Percentiles rank a stretch among this genome's conserved stretches.
These are phyloP conservation scores for Talaromyces albobiverticillius DNA, from an alignment of 2,329 filamentous ascomycete species.

Conservation along the genomic window DNA sequence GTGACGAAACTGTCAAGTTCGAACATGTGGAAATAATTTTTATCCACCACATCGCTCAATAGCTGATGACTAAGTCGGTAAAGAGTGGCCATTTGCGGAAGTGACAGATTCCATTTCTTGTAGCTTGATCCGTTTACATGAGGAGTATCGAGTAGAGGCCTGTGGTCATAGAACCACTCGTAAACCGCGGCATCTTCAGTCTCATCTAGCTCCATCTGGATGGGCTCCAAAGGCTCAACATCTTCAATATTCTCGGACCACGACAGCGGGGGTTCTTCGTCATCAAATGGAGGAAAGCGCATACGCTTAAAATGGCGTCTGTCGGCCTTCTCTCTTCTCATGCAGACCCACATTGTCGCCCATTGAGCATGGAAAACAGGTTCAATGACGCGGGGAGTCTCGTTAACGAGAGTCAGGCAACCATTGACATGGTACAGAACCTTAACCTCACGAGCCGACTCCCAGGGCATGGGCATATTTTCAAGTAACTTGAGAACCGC, in stretches of 20 bases:
- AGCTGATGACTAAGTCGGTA: constrained; percentile 89
- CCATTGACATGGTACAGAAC: constrained; percentile 98
- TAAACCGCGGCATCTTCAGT: constrained; percentile 85
- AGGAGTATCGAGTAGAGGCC: constrained; percentile 82
- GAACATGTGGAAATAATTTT: constrained; percentile 98
- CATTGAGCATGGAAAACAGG: constrained; percentile 97
- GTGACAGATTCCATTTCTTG: constrained; percentile 86
- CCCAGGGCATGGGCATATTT: constrained; percentile 99
- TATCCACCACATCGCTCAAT: constrained; percentile 86
- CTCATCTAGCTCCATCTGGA: constrained; percentile 97
- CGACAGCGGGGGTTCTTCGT: constrained; percentile 93
- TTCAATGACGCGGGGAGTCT: constrained; percentile 93
- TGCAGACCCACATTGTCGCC: constrained; percentile 99
- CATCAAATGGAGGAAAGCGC: constrained; percentile 97
- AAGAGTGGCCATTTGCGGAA: constrained; percentile 94
- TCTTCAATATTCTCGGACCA: constrained; percentile 99
- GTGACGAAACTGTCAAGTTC: constrained; percentile 93
- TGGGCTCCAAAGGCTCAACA: constrained; percentile 93
- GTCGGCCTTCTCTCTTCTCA: constrained; percentile 97
- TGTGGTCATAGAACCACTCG: constrained; percentile 97
- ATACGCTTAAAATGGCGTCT: constrained; percentile 95
- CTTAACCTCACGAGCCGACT: constrained; percentile 92
- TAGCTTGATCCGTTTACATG: constrained; percentile 98
- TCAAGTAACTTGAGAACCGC: constrained; percentile 94
- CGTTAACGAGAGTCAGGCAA: constrained; percentile 93